phyloP scores from a whole-genome alignment of 768 basidiomycete species.

The Stropharia rugosoannulata region DNA sequence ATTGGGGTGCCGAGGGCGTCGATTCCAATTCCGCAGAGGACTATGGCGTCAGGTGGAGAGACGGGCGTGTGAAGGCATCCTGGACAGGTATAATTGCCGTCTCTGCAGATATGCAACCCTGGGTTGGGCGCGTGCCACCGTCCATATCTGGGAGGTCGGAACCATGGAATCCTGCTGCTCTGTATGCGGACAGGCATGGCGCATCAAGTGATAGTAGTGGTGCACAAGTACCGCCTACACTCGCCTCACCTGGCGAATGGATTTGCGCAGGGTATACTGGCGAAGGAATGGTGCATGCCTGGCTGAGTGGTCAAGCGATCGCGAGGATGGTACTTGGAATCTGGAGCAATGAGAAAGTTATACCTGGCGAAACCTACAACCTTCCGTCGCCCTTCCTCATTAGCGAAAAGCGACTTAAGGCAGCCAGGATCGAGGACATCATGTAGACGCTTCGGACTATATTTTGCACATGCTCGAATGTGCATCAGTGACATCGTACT shows the following conservation, averaged over 20 bases:
- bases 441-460: slow-evolving; percentile 10
- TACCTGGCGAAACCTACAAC: slow-evolving; percentile 7
- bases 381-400: slow-evolving; percentile 50
- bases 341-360: slow-evolving; percentile 26
- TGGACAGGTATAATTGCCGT: slow-evolving; percentile 69
- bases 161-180: not conserved
- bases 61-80: slow-evolving; percentile 48
- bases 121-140: slow-evolving; percentile 66
- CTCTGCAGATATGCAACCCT: slow-evolving; percentile 62
- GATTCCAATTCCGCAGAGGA: slow-evolving; percentile 26
- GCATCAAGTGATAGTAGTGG: not conserved
- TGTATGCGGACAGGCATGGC: not conserved
- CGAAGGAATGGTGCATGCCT: slow-evolving; percentile 9
- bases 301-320: not conserved
- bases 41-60: slow-evolving; percentile 23
- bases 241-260: slow-evolving; percentile 57
- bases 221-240: not conserved
- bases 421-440: slow-evolving; percentile 38
- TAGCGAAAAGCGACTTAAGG: slow-evolving; percentile 47
- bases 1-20: slow-evolving; percentile 8
- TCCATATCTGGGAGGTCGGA: slow-evolving; percentile 41
- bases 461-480: too few relatives aligned
- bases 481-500: too few relatives aligned
- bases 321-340: slow-evolving; percentile 2
- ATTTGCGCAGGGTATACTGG: slow-evolving; percentile 14